phyloP scores from a whole-genome alignment of 305 asterid species.

The Fraxinus dipetala region DNA sequence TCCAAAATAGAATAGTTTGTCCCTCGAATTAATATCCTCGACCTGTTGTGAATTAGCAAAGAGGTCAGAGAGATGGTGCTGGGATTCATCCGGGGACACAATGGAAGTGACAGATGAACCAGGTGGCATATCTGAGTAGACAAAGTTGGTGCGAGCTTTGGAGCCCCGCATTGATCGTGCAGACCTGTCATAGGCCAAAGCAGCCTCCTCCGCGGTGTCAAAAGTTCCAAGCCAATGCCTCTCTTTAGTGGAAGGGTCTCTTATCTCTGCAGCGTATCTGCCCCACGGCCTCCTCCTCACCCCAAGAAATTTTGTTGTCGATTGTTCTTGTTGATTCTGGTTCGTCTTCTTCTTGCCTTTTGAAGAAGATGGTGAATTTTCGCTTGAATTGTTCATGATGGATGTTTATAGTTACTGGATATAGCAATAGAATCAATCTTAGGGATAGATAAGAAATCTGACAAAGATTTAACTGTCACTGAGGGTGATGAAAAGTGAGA shows the following conservation, averaged over 20 bases:
- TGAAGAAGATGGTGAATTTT: background rate
- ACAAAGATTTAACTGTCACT: background rate
- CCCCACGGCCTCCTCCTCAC: slow-evolving; percentile 92
- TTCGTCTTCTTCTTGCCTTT: background rate
- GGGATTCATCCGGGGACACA: slow-evolving; percentile 70
- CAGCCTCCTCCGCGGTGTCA: slow-evolving; percentile 91
- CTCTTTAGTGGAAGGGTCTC: slow-evolving; percentile 81
- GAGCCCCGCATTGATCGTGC: slow-evolving; percentile 81
- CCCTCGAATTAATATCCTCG: background rate
- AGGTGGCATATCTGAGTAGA: slow-evolving; percentile 87
- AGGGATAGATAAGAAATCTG: background rate
- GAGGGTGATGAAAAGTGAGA: background rate
- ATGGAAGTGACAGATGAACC: slow-evolving; percentile 81
- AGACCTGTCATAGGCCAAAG: slow-evolving; percentile 79
- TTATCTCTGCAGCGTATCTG: slow-evolving; percentile 78
- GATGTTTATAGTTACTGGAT: background rate
- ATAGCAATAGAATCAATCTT: background rate
- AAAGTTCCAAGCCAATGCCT: slow-evolving; percentile 88
- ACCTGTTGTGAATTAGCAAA: slow-evolving; percentile 29
- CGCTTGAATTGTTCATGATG: background rate
- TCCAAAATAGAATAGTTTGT: slow-evolving; percentile 35
- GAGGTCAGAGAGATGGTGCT: slow-evolving; percentile 33
- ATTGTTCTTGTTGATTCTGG: background rate
- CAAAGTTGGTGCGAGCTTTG: slow-evolving; percentile 74
- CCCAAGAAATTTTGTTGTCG: slow-evolving; percentile 52